phyloP scores from a whole-genome alignment of 2,329 filamentous ascomycete species.

The Cercospora sp. region DNA sequence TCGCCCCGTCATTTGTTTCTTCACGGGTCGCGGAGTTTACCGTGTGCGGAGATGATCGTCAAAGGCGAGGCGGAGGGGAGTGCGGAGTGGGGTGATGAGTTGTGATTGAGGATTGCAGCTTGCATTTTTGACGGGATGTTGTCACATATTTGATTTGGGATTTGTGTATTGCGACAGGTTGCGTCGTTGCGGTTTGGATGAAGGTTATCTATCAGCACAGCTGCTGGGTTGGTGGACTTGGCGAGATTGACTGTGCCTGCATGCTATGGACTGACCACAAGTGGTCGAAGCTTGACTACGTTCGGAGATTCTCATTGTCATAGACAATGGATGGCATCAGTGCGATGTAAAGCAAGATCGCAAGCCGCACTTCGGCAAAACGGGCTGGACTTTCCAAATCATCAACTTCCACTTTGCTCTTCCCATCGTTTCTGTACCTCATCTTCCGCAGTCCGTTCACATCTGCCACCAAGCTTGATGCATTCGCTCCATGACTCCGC shows the following conservation, averaged over 20 bases:
- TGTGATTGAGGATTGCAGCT: neutral
- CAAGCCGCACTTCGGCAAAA: neutral
- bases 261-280: neutral
- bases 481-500: neutral
- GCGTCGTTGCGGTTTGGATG: neutral
- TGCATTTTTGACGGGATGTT: neutral
- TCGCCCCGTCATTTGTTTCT: neutral
- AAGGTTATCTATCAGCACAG: neutral
- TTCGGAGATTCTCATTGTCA: neutral
- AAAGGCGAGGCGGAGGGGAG: neutral
- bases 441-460: neutral
- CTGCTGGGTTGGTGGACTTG: neutral
- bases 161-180: neutral
- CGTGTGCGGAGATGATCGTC: neutral
- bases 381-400: neutral
- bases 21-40: neutral
- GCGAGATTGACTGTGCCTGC: neutral
- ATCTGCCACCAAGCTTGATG: neutral
- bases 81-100: neutral
- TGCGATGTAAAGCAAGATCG: neutral
- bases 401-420: neutral
- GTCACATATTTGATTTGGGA: neutral
- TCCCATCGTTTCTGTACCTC: neutral
- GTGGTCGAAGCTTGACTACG: neutral
- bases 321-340: neutral